phyloP scores from a whole-genome alignment of 805 yeast genomes.

The Danielia oregonensis region DNA sequence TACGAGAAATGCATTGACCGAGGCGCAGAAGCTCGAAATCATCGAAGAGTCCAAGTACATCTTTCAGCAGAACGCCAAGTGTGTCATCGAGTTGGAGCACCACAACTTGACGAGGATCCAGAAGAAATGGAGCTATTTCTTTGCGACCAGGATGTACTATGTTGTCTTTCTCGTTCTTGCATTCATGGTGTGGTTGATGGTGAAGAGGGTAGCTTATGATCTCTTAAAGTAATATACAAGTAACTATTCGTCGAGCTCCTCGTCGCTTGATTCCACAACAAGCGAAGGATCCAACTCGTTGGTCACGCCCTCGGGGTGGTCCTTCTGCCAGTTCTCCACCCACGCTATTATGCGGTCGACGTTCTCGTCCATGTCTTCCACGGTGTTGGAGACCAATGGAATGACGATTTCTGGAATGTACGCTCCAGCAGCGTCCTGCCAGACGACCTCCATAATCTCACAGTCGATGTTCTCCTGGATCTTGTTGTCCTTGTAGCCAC shows the following conservation, averaged over 20 bases:
- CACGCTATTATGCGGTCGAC: conserved; percentile 72
- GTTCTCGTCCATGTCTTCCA: conserved; percentile 79
- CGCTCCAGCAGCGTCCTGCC: conserved; percentile 81
- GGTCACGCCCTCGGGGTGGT: conserved; percentile 52
- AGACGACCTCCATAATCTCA: conserved; percentile 91
- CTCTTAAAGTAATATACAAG: too few relatives aligned
- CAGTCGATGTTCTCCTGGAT: conserved; percentile 91
- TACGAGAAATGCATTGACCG: conserved; percentile 68
- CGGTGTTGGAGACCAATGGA: conserved; percentile 66
- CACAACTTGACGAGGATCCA: conserved; percentile 59
- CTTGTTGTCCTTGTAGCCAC: conserved; percentile 79
- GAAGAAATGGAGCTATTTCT: conserved; percentile 51
- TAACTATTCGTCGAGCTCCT: too few relatives aligned
- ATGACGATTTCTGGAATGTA: conserved; percentile 80
- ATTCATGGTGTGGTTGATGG: conserved; percentile 29
- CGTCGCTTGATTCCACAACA: conserved; percentile 10
- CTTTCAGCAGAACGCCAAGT: conserved; percentile 56
- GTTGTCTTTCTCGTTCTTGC: conserved; percentile 24
- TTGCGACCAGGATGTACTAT: conserved; percentile 51
- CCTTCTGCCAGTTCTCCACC: conserved; percentile 70
- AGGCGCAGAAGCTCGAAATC: conserved; percentile 64
- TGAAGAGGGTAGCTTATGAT: too few relatives aligned
- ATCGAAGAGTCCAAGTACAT: conserved; percentile 65
- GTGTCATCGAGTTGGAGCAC: conserved; percentile 63
- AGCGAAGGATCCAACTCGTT: conserved; percentile 36